Conservation (phyloP, 495 filamentous ascomycete species). For the Penicillium antarcticum region DNA sequence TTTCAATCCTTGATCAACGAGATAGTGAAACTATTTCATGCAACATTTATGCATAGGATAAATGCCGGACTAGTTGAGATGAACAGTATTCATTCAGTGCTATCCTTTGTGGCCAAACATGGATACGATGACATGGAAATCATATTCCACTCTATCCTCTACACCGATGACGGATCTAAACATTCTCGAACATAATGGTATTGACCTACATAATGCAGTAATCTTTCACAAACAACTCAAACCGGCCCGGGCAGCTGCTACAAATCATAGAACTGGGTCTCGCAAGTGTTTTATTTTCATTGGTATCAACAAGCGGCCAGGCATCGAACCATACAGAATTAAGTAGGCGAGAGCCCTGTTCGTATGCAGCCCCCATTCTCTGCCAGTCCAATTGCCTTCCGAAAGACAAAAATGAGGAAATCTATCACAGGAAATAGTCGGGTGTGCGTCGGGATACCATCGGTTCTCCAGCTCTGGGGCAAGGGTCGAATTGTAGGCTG, state of each 20-base stretch:
- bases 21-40: no score
- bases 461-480: conserved; percentile 92
- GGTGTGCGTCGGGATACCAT: conserved; percentile 98
- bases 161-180: no score
- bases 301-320: conserved; percentile 48
- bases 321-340: conserved; percentile 40
- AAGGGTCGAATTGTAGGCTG: conserved; percentile 99
- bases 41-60: no score
- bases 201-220: no score
- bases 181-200: no score
- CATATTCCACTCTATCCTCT: no score
- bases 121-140: no score
- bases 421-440: conserved; percentile 92
- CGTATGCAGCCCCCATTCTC: conserved; percentile 29
- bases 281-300: conserved; percentile 45
- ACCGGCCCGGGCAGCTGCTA: background rate
- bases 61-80: no score
- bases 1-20: no score
- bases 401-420: conserved; percentile 26
- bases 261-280: conserved; percentile 10
- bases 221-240: no score
- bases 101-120: no score
- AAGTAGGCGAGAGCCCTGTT: conserved; percentile 29
- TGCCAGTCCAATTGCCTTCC: conserved; percentile 30
- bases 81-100: no score